Evolutionary conservation across 2,329 filamentous ascomycete species (phyloP).

Genomic region (Xylaria sp.): DNA sequence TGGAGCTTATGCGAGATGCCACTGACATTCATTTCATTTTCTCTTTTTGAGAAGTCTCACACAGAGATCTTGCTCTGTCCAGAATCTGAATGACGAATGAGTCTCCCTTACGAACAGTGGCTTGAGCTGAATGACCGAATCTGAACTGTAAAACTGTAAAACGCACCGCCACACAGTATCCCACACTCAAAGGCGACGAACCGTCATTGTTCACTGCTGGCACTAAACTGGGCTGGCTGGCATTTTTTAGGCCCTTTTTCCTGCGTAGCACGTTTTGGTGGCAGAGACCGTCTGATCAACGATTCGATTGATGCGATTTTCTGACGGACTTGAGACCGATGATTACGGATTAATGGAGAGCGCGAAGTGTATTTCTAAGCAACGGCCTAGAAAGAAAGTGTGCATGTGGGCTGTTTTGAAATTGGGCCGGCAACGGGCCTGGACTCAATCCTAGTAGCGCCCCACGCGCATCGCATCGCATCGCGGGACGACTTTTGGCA

Average conservation of each 20-base stretch:
- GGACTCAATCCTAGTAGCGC: conserved; percentile 16
- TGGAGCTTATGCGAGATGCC: too few species aligned
- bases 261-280: background rate
- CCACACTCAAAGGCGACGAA: too few species aligned
- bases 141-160: too few species aligned
- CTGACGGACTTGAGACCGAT: background rate
- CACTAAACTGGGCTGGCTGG: background rate
- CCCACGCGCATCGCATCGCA: conserved; percentile 6
- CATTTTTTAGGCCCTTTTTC: background rate
- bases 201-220: background rate
- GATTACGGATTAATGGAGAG: background rate
- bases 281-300: background rate
- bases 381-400: background rate
- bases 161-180: too few species aligned
- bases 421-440: conserved; percentile 19
- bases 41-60: too few species aligned
- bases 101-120: too few species aligned
- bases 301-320: too few species aligned
- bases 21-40: too few species aligned
- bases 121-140: too few species aligned
- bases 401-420: conserved; percentile 16
- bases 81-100: too few species aligned
- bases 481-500: conserved; percentile 11
- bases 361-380: conserved; percentile 32
- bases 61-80: too few species aligned